phyloP scores from a whole-genome alignment of 768 basidiomycete genomes.

The Pleurotus tuoliensis region DNA sequence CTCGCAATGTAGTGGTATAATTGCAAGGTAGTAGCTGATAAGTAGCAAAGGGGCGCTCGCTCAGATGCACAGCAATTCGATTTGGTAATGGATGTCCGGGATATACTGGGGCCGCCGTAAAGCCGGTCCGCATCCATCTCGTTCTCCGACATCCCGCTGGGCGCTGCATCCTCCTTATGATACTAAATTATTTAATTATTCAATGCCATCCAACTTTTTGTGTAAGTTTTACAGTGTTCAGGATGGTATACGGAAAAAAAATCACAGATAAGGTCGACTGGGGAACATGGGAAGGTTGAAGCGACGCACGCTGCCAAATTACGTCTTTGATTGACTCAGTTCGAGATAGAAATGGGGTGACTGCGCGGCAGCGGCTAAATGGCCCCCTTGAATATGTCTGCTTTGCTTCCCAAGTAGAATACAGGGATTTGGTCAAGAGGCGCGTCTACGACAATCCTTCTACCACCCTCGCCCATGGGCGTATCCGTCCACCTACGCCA shows the following conservation, averaged over 20 bases:
- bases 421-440: constrained; percentile 29
- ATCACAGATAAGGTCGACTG: no score
- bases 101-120: constrained; percentile 1
- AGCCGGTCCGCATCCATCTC: constrained; percentile 1
- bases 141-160: neutral
- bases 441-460: constrained; percentile 22
- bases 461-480: constrained; percentile 24
- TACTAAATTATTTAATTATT: no score
- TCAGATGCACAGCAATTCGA: neutral
- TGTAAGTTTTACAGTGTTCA: no score
- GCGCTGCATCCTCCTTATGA: no score
- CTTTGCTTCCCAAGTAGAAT: constrained; percentile 26
- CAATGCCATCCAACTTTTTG: no score
- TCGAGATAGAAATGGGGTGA: no score
- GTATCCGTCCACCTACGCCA: constrained; percentile 28
- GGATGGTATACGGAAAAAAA: no score
- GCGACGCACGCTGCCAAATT: no score
- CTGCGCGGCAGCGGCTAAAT: no score
- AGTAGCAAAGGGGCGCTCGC: neutral
- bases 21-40: neutral
- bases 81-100: neutral
- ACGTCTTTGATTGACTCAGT: no score
- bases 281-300: no score
- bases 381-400: constrained; percentile 22
- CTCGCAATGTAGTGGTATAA: neutral